Base-by-base conservation (phyloP, 2,329 filamentous ascomycete genomes). In the Setomelanomma holmii region DNA sequence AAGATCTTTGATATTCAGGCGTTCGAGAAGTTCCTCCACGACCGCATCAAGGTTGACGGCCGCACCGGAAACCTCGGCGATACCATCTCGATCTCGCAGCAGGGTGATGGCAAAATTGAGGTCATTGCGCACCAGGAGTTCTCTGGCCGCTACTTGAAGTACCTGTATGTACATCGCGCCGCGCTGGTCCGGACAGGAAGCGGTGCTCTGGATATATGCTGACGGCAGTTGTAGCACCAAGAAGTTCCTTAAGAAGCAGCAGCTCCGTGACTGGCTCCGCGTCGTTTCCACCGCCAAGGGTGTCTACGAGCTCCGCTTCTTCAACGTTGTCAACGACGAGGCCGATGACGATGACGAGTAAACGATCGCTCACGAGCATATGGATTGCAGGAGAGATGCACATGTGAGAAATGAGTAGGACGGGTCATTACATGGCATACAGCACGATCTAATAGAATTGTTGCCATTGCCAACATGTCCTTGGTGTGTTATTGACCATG, bases 181-280 rank as follows among this genome's bases (percentile, higher is more conserved):
- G n/a, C n/a, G n/a, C n/a, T n/a, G n/a, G n/a, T n/a, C n/a, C n/a
- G n/a, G n/a, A n/a, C n/a, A n/a, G n/a, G n/a, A n/a, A n/a, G n/a
- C n/a, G n/a, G n/a, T n/a, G n/a, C n/a, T n/a, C n/a, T 22, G 23
- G 33, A 45, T 24, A 42, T 30, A 47, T 41, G 33, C 58, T 68
- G 45, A 68, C 33, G 36, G n/a, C 30, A n/a, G 34, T 12, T 57
- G 42, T 68, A 96, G 91, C 79, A 99, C 95, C 80, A 99, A 99
- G 91, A 99, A 99, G 88, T 99, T 96, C 89, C 89, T 99, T 82
- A 99, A 99, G 92, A 99, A 99, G 91, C 91, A 97, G 86, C 93
- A 98, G 88, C 91, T 99, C 79, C 91, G 95, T 84, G 95, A 99
- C 86, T 99, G 95, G 95, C 90, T 99, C 77, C 93, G 95, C 75